Conservation (phyloP, 2,329 filamentous ascomycete genomes). For the Didymella glomerata region DNA sequence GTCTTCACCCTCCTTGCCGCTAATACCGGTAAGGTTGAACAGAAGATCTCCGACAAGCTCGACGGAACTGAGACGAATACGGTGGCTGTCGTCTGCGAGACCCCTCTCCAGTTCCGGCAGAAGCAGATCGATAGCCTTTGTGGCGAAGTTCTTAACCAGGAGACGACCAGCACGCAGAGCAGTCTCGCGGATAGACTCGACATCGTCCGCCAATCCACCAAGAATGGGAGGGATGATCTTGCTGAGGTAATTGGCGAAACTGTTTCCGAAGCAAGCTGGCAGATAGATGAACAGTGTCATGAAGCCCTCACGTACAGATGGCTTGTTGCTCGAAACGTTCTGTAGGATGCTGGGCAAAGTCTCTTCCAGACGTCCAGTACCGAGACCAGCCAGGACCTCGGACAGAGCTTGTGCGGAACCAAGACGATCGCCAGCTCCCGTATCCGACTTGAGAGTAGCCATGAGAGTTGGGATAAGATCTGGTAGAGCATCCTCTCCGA, state of each 20-base stretch:
- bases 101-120: conserved; percentile 95
- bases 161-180: conserved; percentile 91
- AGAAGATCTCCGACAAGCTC: conserved; percentile 95
- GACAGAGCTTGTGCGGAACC: conserved; percentile 96
- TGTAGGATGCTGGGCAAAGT: conserved; percentile 95
- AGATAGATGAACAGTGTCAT: conserved; percentile 99
- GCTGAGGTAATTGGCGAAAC: conserved; percentile 93
- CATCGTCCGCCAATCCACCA: conserved; percentile 90
- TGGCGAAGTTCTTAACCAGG: conserved; percentile 97
- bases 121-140: conserved; percentile 90
- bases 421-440: conserved; percentile 92
- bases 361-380: conserved; percentile 91
- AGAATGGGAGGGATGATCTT: conserved; percentile 96
- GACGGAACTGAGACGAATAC: conserved; percentile 97
- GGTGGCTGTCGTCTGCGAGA: conserved; percentile 95
- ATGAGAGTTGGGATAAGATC: conserved; percentile 98
- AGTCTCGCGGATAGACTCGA: conserved; percentile 97
- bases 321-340: conserved; percentile 90
- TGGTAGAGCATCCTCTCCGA: conserved; percentile 94
- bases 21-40: conserved; percentile 97
- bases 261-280: conserved; percentile 98
- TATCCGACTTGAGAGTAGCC: conserved; percentile 96
- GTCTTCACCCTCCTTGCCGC: conserved; percentile 76
- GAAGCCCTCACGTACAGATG: conserved; percentile 94
- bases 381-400: conserved; percentile 93